phyloP scores from a whole-genome alignment of 805 yeast species.

The Starmera quercuum region DNA sequence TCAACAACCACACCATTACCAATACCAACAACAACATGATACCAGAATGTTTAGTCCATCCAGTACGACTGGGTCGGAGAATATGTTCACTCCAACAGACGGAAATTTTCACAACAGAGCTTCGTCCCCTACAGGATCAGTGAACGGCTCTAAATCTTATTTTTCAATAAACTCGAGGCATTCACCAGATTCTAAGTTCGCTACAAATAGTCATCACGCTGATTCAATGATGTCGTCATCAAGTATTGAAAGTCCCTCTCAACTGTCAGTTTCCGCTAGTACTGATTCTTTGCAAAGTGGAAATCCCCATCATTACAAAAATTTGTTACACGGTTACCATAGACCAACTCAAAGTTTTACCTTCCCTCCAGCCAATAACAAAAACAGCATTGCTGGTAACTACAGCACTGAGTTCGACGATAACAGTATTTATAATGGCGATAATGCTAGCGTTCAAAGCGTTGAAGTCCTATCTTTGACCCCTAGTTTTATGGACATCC shows the following conservation, averaged over 20 bases:
- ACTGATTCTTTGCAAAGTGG: constrained; percentile 4
- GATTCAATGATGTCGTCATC: constrained; percentile 2
- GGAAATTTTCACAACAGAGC: not conserved
- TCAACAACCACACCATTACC: no score
- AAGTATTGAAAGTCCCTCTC: constrained; percentile 1
- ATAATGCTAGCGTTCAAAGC: constrained; percentile 17
- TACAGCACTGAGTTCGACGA: not conserved
- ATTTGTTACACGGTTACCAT: constrained; percentile 10
- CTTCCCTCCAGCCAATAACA: not conserved
- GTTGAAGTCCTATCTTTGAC: constrained; percentile 33
- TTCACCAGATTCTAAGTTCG: not conserved
- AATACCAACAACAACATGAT: not conserved
- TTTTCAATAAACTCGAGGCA: no score
- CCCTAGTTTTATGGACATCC: constrained; percentile 33
- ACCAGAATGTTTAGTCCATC: not conserved
- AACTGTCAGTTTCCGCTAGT: not conserved
- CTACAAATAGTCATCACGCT: not conserved
- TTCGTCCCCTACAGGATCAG: not conserved
- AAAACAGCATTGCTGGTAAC: not conserved
- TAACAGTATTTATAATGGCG: constrained; percentile 1
- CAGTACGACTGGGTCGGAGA: not conserved
- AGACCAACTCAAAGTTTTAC: constrained; percentile 2
- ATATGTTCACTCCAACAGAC: not conserved
- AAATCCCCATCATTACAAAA: constrained; percentile 12
- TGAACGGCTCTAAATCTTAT: no score